Percentiles rank a stretch among this genome's conserved stretches.
Conservation (phyloP, 2,329 filamentous ascomycete genomes). For the Aureobasidium musti region DNA sequence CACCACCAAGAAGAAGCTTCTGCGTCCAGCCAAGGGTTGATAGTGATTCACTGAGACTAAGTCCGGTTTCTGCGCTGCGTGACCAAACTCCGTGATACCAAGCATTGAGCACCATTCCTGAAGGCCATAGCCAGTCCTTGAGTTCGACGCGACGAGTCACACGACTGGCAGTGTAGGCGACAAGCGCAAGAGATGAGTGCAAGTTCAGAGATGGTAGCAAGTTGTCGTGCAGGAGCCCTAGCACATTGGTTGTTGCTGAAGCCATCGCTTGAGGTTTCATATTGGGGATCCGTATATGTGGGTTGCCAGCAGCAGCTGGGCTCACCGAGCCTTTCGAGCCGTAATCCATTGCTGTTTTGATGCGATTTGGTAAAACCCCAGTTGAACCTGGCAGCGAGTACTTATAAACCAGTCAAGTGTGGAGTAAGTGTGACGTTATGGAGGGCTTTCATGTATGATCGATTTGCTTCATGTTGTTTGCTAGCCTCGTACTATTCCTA, state of each 20-base stretch:
- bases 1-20: slow-evolving; percentile 57
- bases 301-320: neutral
- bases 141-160: slow-evolving; percentile 58
- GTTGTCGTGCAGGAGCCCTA: slow-evolving; percentile 51
- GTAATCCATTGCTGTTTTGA: neutral
- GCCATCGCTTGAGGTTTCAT: slow-evolving; percentile 4
- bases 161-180: slow-evolving; percentile 56
- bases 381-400: neutral
- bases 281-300: neutral
- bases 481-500: neutral
- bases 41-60: slow-evolving; percentile 52
- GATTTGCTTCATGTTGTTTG: slow-evolving; percentile 8
- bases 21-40: slow-evolving; percentile 56
- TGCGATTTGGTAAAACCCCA: neutral
- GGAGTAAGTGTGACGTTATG: slow-evolving; percentile 3
- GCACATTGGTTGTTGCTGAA: slow-evolving; percentile 33
- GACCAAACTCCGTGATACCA: slow-evolving; percentile 62
- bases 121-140: slow-evolving; percentile 64
- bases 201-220: slow-evolving; percentile 58
- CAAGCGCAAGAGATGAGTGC: slow-evolving; percentile 55
- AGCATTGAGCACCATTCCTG: slow-evolving; percentile 55
- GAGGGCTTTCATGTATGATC: neutral
- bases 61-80: slow-evolving; percentile 50
- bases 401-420: slow-evolving; percentile 6
- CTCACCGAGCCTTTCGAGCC: neutral